Evolutionary conservation across 225 moss, liverwort and hornwort species (phyloP).

Genomic region (Asterella californica): DNA sequence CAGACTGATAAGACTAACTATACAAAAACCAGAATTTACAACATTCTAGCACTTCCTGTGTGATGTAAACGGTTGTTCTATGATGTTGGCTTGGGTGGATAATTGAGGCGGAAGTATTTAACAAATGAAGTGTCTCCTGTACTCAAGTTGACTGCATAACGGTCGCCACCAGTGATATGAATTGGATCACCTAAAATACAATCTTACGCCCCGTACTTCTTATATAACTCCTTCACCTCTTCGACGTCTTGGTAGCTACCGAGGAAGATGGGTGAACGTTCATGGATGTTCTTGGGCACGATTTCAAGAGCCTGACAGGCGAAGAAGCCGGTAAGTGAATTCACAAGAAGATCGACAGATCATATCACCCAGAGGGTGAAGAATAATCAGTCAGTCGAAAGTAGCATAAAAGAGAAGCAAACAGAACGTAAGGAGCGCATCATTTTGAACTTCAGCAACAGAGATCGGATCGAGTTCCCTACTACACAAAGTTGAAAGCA

Average conservation of each 20-base stretch:
- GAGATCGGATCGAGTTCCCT: no score
- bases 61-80: neutral
- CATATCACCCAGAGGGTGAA: no score
- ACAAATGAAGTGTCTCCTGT: constrained; percentile 10
- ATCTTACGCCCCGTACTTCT: constrained; percentile 25
- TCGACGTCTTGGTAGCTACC: constrained; percentile 95
- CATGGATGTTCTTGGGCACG: constrained; percentile 79
- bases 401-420: no score
- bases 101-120: neutral
- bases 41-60: neutral
- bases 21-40: constrained; percentile 16
- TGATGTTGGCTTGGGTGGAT: neutral
- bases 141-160: neutral
- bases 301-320: constrained; percentile 73
- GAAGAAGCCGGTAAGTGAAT: neutral
- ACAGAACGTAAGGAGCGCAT: no score
- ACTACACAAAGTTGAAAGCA: no score
- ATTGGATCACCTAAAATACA: neutral
- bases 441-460: no score
- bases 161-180: neutral
- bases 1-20: neutral
- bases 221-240: constrained; percentile 82
- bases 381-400: no score
- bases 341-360: neutral
- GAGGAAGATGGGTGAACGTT: constrained; percentile 92